Evolutionary conservation across 148 eudicot species (phyloP).

Genomic region (Rhododendron vialii): DNA sequence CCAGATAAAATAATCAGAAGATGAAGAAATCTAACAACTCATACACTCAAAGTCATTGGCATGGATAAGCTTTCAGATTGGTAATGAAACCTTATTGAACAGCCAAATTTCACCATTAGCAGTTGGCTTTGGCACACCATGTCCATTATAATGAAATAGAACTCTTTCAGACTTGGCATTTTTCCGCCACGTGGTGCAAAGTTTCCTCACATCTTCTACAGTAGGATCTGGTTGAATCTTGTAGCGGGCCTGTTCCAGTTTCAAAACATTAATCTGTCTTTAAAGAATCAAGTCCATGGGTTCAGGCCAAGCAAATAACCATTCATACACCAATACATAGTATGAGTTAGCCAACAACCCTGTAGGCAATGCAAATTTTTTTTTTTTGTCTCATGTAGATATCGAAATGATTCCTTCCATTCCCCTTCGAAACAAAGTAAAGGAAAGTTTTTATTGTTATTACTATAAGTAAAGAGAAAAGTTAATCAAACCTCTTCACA

Average conservation of each 20-base stretch:
- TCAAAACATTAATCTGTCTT: constrained; percentile 2
- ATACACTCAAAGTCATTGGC: neutral
- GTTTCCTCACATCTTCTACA: constrained; percentile 90
- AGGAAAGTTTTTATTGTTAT: no score
- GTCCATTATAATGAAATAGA: constrained; percentile 96
- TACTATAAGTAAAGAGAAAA: neutral
- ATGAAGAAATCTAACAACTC: neutral
- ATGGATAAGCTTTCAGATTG: neutral
- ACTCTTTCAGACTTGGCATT: constrained; percentile 91
- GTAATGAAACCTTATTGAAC: constrained; percentile 72
- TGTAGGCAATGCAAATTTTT: neutral
- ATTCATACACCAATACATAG: neutral
- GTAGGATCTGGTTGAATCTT: constrained; percentile 81
- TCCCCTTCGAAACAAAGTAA: neutral
- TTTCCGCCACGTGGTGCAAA: constrained; percentile 78
- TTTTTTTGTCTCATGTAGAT: neutral
- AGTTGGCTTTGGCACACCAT: constrained; percentile 97
- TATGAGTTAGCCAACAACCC: neutral
- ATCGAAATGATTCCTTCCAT: neutral
- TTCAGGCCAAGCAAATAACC: neutral
- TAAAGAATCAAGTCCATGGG: neutral
- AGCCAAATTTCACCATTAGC: constrained; percentile 96
- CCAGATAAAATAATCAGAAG: constrained; percentile 14
- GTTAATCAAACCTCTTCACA: neutral
- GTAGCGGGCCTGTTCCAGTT: constrained; percentile 67